A percentile compares a stretch with the other conserved stretches of the same genome.
Evolutionary conservation across 164 flowering plant genomes (phyloP).

Genomic region (Aristolochia californica): DNA sequence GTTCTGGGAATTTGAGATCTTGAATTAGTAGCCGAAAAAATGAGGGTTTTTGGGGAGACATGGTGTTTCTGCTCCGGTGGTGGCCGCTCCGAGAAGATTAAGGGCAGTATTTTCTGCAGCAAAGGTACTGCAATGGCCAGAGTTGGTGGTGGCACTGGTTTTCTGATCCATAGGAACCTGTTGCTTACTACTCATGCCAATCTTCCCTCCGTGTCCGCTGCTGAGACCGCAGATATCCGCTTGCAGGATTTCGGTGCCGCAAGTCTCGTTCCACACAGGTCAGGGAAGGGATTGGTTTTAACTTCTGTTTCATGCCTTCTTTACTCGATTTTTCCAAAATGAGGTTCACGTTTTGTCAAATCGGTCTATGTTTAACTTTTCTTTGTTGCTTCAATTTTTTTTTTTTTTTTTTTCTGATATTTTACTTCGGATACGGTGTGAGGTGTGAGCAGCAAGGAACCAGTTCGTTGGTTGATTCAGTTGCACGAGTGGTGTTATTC

Average conservation of each 20-base stretch:
- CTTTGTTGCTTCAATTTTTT: too few species aligned
- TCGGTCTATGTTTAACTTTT: too few species aligned
- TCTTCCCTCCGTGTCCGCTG: constrained; percentile 65
- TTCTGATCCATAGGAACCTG: constrained; percentile 68
- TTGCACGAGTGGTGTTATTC: too few species aligned
- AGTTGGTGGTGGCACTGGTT: constrained; percentile 45
- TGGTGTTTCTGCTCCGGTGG: constrained; percentile 98
- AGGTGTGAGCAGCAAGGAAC: too few species aligned
- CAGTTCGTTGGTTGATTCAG: too few species aligned
- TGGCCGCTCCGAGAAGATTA: constrained; percentile 76
- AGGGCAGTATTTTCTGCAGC: constrained; percentile 54
- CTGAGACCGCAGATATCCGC: constrained; percentile 73
- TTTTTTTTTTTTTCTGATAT: too few species aligned
- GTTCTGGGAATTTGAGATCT: too few species aligned
- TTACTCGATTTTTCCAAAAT: too few species aligned
- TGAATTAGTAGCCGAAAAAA: constrained; percentile 8
- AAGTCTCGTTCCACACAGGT: constrained; percentile 84
- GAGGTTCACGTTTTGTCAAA: too few species aligned
- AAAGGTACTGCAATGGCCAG: constrained; percentile 63
- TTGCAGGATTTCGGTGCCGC: constrained; percentile 60
- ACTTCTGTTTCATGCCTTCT: too few species aligned
- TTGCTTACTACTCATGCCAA: constrained; percentile 75
- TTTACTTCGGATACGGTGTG: too few species aligned
- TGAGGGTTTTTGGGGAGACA: constrained; percentile 55
- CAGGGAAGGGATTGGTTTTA: neutral